Conservation (phyloP, 306 rosid genomes). For the Quercus gilva region DNA sequence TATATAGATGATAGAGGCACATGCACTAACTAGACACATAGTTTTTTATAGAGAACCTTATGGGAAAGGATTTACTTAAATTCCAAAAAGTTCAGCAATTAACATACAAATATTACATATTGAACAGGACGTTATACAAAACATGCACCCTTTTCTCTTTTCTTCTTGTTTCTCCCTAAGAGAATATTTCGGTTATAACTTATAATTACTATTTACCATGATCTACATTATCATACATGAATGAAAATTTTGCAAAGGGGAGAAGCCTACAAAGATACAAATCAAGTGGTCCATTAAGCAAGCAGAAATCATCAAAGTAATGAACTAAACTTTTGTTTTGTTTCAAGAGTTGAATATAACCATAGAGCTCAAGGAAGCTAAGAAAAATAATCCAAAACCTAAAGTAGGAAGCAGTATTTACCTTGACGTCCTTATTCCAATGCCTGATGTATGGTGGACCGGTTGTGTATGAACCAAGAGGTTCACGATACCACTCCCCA, state of each 20-base stretch:
- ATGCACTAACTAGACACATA: background rate
- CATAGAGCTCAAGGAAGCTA: background rate
- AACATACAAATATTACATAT: background rate
- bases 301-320: background rate
- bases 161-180: no score
- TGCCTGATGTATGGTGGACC: constrained; percentile 77
- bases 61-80: background rate
- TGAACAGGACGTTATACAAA: background rate
- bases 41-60: background rate
- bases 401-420: constrained; percentile 27
- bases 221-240: no score
- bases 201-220: no score
- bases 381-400: background rate
- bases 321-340: background rate
- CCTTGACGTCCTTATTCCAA: constrained; percentile 64
- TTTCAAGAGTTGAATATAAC: background rate
- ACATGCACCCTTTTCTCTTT: background rate
- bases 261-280: background rate
- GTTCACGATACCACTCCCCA: constrained; percentile 81
- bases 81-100: background rate
- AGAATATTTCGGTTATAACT: no score
- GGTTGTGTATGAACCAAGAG: constrained; percentile 67
- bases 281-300: background rate
- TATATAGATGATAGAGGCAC: constrained; percentile 2
- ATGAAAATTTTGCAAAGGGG: background rate